Percentiles rank a stretch among this genome's conserved stretches.
These are phyloP conservation scores for Wickerhamiella sergipiensis DNA, from an alignment of 805 yeast species.

Conservation along the genomic window DNA sequence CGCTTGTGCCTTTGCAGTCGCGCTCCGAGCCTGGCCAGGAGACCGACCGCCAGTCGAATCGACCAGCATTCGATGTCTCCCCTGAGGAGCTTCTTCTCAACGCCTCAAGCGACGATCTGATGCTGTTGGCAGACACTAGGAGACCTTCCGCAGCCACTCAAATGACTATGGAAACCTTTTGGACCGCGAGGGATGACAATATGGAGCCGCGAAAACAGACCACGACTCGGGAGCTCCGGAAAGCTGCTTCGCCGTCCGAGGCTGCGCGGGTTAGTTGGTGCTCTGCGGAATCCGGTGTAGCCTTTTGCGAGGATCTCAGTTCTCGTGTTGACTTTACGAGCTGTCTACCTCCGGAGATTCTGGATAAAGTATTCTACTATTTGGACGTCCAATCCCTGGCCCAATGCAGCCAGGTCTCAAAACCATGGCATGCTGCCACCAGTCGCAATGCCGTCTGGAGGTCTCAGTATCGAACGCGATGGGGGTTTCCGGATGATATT, in stretches of 20 bases:
- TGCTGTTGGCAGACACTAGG: background rate
- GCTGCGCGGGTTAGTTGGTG: background rate
- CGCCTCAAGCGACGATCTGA: background rate
- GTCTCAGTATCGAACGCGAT: conserved; percentile 9
- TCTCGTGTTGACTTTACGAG: conserved; percentile 8
- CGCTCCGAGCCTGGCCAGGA: background rate
- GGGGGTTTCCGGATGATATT: conserved; percentile 7
- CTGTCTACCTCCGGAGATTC: conserved; percentile 13
- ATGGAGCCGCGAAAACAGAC: background rate
- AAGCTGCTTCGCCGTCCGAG: background rate
- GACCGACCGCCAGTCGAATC: background rate
- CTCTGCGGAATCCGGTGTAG: background rate
- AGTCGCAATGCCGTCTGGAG: conserved; percentile 16
- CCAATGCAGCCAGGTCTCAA: conserved; percentile 14
- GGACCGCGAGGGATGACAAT: background rate
- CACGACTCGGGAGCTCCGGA: background rate
- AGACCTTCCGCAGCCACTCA: background rate
- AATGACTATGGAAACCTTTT: background rate
- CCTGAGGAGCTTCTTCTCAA: background rate
- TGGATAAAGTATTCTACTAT: conserved; percentile 9
- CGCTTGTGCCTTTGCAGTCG: background rate
- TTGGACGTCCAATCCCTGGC: conserved; percentile 11
- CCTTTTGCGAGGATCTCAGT: background rate
- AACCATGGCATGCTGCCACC: conserved; percentile 12
- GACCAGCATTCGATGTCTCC: background rate